Evolutionary conservation across 148 eudicot species (phyloP).

Genomic region (Polygonum maritimum): DNA sequence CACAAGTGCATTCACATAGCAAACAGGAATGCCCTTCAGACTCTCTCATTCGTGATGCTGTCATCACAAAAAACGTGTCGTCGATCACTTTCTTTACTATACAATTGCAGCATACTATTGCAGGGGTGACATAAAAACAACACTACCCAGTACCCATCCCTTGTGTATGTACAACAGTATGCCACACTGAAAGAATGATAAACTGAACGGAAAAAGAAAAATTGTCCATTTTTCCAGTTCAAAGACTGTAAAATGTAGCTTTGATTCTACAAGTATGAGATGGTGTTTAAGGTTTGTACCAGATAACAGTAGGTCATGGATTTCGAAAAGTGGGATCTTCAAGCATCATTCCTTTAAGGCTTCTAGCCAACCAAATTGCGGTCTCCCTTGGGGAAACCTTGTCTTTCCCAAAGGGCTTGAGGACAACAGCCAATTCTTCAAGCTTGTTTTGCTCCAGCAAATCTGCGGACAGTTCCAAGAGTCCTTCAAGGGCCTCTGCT

Average conservation of each 20-base stretch:
- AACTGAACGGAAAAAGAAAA: background rate
- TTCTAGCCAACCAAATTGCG: conserved; percentile 83
- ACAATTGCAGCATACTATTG: conserved; percentile 8
- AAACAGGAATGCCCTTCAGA: background rate
- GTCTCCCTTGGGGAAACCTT: conserved; percentile 98
- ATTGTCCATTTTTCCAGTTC: background rate
- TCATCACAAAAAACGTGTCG: background rate
- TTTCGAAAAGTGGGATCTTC: conserved; percentile 44
- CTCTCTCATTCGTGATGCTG: background rate
- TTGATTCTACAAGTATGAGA: background rate
- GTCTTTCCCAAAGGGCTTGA: conserved; percentile 87
- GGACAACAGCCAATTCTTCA: conserved; percentile 78
- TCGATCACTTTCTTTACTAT: background rate
- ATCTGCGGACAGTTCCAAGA: conserved; percentile 85
- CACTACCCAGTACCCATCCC: background rate
- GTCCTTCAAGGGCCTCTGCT: conserved; percentile 94
- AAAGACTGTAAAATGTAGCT: background rate
- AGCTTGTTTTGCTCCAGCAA: conserved; percentile 78
- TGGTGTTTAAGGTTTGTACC: conserved; percentile 15
- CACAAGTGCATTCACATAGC: background rate
- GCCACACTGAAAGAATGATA: conserved; percentile 41
- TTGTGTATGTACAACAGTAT: conserved; percentile 34
- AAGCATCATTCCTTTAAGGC: conserved; percentile 81
- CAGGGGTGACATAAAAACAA: background rate
- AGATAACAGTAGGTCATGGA: conserved; percentile 19